phyloP scores from a whole-genome alignment of 2,329 filamentous ascomycete genomes.

The Colletotrichum salicis region DNA sequence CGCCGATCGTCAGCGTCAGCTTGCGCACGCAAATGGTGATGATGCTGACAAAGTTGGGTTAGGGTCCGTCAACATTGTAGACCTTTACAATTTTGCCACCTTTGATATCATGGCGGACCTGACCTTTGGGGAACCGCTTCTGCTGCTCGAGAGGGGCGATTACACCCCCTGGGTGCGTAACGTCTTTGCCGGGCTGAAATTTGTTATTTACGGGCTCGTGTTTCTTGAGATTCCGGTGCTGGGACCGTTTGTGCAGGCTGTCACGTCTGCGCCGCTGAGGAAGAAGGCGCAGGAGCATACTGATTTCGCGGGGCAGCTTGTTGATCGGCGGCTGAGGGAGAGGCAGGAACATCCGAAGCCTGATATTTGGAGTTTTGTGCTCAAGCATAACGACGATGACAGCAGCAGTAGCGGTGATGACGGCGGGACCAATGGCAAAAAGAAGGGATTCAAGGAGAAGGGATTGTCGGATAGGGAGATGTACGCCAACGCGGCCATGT shows the following conservation, averaged over 20 bases:
- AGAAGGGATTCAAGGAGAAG: neutral
- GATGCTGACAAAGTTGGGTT: too few relatives aligned
- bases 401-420: too few relatives aligned
- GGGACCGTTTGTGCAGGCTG: slow-evolving; percentile 17
- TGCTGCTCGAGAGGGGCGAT: slow-evolving; percentile 38
- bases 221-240: slow-evolving; percentile 27
- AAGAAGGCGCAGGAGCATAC: slow-evolving; percentile 28
- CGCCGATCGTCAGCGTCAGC: neutral
- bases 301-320: slow-evolving; percentile 18
- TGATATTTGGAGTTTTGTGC: slow-evolving; percentile 32
- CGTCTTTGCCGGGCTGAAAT: slow-evolving; percentile 37
- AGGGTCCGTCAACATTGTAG: slow-evolving; percentile 25
- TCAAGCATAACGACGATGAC: neutral
- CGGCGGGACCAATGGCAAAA: neutral
- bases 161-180: slow-evolving; percentile 42
- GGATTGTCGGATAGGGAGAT: slow-evolving; percentile 14
- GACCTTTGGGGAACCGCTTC: slow-evolving; percentile 43
- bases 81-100: slow-evolving; percentile 40
- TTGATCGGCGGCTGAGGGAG: slow-evolving; percentile 17
- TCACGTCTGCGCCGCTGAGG: slow-evolving; percentile 19
- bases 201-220: slow-evolving; percentile 23
- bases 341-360: slow-evolving; percentile 18
- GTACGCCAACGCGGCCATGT: slow-evolving; percentile 33
- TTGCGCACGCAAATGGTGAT: too few relatives aligned
- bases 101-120: slow-evolving; percentile 46